Evolutionary conservation across 202 grass and related monocot genomes (phyloP).

Genomic region (Zizania palustris): DNA sequence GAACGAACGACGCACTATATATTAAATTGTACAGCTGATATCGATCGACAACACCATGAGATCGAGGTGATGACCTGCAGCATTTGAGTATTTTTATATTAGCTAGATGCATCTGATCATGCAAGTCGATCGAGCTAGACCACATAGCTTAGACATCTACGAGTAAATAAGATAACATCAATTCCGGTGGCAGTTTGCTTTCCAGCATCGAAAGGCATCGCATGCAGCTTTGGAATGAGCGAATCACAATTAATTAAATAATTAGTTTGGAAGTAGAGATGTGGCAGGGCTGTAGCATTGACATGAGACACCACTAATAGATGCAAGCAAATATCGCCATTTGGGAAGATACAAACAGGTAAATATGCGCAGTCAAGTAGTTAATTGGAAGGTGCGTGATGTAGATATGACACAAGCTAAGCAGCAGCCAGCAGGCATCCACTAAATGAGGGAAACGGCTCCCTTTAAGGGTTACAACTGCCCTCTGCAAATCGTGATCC

Average conservation of each 20-base stretch:
- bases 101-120: neutral
- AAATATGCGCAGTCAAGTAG: neutral
- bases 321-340: conserved; percentile 15
- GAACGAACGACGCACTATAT: neutral
- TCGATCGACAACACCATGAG: neutral
- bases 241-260: neutral
- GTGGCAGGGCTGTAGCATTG: neutral
- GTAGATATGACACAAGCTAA: neutral
- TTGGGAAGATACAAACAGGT: neutral
- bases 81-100: neutral
- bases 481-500: too few relatives aligned
- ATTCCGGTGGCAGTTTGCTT: neutral
- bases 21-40: neutral
- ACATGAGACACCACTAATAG: neutral
- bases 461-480: too few relatives aligned
- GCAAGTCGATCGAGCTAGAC: neutral
- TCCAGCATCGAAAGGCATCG: conserved; percentile 7
- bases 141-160: neutral
- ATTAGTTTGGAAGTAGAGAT: neutral
- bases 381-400: neutral
- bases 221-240: neutral
- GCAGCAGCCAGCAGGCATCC: neutral
- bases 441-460: neutral
- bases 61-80: conserved; percentile 23
- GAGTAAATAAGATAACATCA: neutral